Evolutionary conservation across 176 grass and related monocot genomes (phyloP).

Genomic region (Zizania latifolia): DNA sequence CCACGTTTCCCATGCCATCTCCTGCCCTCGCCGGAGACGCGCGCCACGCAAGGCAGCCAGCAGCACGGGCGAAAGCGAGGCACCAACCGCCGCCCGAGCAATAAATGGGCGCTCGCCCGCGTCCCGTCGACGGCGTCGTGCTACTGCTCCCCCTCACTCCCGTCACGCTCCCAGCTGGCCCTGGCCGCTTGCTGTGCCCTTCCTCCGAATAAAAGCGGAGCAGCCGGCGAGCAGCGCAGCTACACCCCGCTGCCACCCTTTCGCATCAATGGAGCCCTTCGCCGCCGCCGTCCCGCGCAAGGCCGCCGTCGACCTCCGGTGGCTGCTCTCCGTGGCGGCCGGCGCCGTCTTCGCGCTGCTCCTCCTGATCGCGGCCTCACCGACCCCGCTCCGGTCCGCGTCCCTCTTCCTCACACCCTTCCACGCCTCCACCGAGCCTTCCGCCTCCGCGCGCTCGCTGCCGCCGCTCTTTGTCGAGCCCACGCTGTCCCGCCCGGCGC

Average conservation of each 20-base stretch:
- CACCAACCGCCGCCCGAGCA: not conserved
- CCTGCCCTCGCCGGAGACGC: not conserved
- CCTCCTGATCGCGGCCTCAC: slow-evolving; percentile 28
- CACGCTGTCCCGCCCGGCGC: slow-evolving; percentile 12
- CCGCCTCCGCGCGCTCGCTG: not conserved
- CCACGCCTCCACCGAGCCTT: not conserved
- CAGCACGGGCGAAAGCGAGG: not conserved
- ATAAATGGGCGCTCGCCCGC: not conserved
- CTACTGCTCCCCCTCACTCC: not conserved
- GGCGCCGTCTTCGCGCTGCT: slow-evolving; percentile 32
- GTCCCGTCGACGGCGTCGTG: not conserved
- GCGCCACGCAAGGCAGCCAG: not conserved
- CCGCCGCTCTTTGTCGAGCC: slow-evolving; percentile 44
- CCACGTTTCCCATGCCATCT: not conserved
- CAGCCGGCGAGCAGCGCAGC: too few relatives aligned
- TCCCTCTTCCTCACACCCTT: not conserved
- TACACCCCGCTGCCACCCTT: not conserved
- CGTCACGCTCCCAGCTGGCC: not conserved
- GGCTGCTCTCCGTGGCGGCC: slow-evolving; percentile 40
- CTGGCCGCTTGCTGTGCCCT: too few relatives aligned
- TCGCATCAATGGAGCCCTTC: slow-evolving; percentile 19
- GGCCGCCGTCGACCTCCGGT: slow-evolving; percentile 23
- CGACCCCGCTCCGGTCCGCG: slow-evolving; percentile 8
- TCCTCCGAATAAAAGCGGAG: too few relatives aligned
- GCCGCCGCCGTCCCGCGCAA: not conserved